Evolutionary conservation across 176 grass and related monocot genomes (phyloP), one percentile per base, ranked within the genome.

Genomic region (Guadua angustifolia): DNA sequence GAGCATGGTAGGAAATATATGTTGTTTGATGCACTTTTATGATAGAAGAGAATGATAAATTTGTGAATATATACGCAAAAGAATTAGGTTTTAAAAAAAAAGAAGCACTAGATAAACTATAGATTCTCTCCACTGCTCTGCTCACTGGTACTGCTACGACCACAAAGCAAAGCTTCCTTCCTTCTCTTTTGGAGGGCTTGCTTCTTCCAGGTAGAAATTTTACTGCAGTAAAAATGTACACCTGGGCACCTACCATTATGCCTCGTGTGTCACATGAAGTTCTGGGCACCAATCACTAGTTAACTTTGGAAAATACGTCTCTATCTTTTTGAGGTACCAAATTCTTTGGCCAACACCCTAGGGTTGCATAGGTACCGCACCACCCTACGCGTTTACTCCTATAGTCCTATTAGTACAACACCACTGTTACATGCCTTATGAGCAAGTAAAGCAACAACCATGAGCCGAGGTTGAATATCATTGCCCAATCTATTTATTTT

Each of bases 221-320:
- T 78, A 64, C 61, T 64, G 61, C 61, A 62, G 69, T 69, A 80
- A 80, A 69, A 82, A 43, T 52, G 80, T 52, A 85, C 77, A 89
- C 63, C 68, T 75, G 60, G 50, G 18, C 45, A 4, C 22, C 47
- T 39, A 25, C 19, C 18, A 11, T 12, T 40, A 12, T 63, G n/a
- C 2, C 14, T 69, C 50, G 58, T 72, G 43, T 45, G 87, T 69
- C 81, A 66, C 81, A 26, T 65, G 79, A 82, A 69, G 49, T 26
- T 50, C 25, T 71, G 68, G 53, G 73, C 55, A 63, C 64, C 44
- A 39, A 66, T 7, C 86, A 71, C 58, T 57, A n/a, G 62, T 56
- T 36, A 89, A 77, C 78, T 90, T 86, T 82, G 64, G 79, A 78
- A 90, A 90, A 86, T 78, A 86, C 66, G 38, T 66, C 78, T 81